These are phyloP conservation scores for Phytophthora capsici DNA, from an alignment of 352 stramenopile genomes.

Conservation along the genomic window DNA sequence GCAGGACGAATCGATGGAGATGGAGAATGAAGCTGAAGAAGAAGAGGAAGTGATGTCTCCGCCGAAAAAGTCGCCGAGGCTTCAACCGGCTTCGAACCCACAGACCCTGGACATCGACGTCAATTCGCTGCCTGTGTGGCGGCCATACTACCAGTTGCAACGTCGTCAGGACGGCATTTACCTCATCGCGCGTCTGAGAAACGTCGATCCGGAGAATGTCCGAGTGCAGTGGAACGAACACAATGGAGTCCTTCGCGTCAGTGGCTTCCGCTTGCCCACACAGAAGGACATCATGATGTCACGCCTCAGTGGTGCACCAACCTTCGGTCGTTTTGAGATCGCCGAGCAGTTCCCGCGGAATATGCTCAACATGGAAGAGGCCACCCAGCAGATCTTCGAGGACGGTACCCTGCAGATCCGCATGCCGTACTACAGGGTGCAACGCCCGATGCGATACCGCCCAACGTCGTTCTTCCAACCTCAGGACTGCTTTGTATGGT, in stretches of 20 bases:
- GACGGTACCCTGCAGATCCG: constrained; percentile 64
- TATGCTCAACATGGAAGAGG: constrained; percentile 55
- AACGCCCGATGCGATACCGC: constrained; percentile 33
- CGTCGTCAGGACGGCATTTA: constrained; percentile 54
- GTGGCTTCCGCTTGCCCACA: constrained; percentile 57
- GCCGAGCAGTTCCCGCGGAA: constrained; percentile 53
- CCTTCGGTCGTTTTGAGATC: constrained; percentile 76
- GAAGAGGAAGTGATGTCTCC: constrained; percentile 18
- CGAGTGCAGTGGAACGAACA: constrained; percentile 53
- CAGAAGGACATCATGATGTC: constrained; percentile 67
- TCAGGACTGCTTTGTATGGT: constrained; percentile 50
- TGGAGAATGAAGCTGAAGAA: constrained; percentile 25
- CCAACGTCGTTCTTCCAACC: constrained; percentile 46
- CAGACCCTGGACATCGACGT: constrained; percentile 24
- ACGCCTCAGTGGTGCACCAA: constrained; percentile 55
- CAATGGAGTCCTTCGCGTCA: constrained; percentile 48
- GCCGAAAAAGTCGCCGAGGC: constrained; percentile 15
- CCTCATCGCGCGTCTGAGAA: constrained; percentile 40
- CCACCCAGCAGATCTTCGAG: constrained; percentile 53
- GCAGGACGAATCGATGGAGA: constrained; percentile 26
- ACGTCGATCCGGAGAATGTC: constrained; percentile 41
- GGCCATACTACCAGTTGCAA: constrained; percentile 69
- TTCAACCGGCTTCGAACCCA: not conserved
- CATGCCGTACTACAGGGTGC: constrained; percentile 57
- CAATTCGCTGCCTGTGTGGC: constrained; percentile 53